Percentiles rank a stretch among this genome's conserved stretches.
Conservation (phyloP, 352 stramenopile genomes). For the Globisporangium alternatum region DNA sequence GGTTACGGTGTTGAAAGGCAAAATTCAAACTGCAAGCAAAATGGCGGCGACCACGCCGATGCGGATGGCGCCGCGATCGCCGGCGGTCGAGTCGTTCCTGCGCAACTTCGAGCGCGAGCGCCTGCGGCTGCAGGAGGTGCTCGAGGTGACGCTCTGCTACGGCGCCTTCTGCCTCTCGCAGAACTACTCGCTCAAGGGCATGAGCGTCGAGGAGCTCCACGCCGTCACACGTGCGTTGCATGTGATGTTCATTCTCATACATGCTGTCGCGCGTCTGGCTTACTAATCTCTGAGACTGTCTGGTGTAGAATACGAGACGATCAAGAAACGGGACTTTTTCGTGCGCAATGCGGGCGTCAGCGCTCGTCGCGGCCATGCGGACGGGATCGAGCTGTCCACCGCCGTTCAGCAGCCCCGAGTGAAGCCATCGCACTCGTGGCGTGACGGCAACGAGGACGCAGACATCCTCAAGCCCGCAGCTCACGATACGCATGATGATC, state of each 20-base stretch:
- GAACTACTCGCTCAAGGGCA: slow-evolving; percentile 60
- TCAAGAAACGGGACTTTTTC: slow-evolving; percentile 57
- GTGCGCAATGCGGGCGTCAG: slow-evolving; percentile 39
- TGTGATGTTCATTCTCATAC: neutral
- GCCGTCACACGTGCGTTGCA: slow-evolving; percentile 41
- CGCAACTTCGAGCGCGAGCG: slow-evolving; percentile 63
- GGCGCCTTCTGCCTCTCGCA: slow-evolving; percentile 63
- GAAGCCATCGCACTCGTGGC: slow-evolving; percentile 70
- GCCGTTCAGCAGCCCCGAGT: slow-evolving; percentile 20
- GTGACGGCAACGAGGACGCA: slow-evolving; percentile 45
- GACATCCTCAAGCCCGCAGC: slow-evolving; percentile 2
- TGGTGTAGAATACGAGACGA: slow-evolving; percentile 38
- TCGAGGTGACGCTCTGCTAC: slow-evolving; percentile 73
- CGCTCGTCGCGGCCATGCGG: neutral
- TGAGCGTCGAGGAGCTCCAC: slow-evolving; percentile 57
- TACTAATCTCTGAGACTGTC: too few species aligned
- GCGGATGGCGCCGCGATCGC: slow-evolving; percentile 11
- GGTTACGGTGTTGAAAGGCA: neutral
- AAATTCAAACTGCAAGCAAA: neutral
- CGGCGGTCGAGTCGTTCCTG: slow-evolving; percentile 58
- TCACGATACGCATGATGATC: neutral
- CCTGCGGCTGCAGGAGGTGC: slow-evolving; percentile 46
- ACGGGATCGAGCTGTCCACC: neutral
- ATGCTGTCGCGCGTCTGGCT: too few species aligned
- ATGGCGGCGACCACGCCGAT: neutral